Evolutionary conservation across 2,329 filamentous ascomycete genomes (phyloP).

Genomic region (Aspergillus pseudoglaucus): DNA sequence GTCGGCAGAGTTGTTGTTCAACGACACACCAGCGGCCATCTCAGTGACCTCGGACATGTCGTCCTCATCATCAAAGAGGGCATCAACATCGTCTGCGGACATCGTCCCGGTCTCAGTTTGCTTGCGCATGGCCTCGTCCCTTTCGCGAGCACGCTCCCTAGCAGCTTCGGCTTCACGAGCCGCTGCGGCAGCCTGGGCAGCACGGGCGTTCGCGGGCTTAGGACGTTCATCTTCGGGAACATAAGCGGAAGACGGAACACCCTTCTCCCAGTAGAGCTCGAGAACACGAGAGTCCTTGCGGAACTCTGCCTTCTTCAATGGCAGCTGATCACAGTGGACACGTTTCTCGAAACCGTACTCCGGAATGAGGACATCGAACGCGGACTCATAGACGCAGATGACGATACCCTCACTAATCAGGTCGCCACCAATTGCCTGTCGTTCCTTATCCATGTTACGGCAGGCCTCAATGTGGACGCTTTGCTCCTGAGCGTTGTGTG

Average conservation of each 20-base stretch:
- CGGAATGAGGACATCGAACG: constrained; percentile 95
- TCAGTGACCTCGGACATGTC: constrained; percentile 84
- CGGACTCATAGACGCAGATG: constrained; percentile 94
- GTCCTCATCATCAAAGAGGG: constrained; percentile 91
- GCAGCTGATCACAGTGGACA: constrained; percentile 96
- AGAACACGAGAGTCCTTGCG: constrained; percentile 91
- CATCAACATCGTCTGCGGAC: constrained; percentile 85
- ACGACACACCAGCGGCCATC: constrained; percentile 81
- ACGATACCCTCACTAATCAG: constrained; percentile 94
- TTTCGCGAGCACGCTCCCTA: constrained; percentile 73
- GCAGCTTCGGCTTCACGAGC: constrained; percentile 76
- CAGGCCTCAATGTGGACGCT: constrained; percentile 98
- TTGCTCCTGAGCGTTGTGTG: constrained; percentile 95
- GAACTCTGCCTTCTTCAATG: constrained; percentile 97
- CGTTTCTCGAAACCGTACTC: constrained; percentile 99
- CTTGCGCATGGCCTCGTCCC: constrained; percentile 84
- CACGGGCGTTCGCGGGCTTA: constrained; percentile 69
- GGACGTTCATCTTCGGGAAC: constrained; percentile 95
- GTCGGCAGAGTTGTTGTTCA: constrained; percentile 61
- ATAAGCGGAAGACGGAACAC: constrained; percentile 89
- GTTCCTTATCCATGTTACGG: constrained; percentile 88
- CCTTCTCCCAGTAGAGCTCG: constrained; percentile 99
- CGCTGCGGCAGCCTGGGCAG: constrained; percentile 67
- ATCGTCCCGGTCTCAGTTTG: constrained; percentile 93
- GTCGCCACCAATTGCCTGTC: constrained; percentile 79